Evolutionary conservation across 345 rosid genomes (phyloP).

Genomic region (Pistacia vera): DNA sequence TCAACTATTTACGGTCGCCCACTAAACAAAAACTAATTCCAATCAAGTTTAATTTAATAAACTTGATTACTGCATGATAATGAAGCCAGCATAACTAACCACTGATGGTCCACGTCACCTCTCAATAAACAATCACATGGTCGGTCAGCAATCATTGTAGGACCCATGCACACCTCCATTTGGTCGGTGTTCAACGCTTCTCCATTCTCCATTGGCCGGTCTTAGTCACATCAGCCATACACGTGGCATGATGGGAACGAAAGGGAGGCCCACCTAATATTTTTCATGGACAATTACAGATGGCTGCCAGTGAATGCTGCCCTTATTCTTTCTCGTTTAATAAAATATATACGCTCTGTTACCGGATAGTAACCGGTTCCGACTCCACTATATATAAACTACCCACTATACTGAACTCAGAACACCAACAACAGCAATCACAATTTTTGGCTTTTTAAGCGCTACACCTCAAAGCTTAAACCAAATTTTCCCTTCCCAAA

Average conservation of each 20-base stretch:
- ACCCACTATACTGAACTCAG: not conserved
- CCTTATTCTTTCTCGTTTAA: slow-evolving; percentile 14
- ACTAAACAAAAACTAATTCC: not conserved
- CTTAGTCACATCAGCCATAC: slow-evolving; percentile 31
- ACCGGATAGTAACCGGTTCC: slow-evolving; percentile 22
- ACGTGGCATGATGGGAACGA: slow-evolving; percentile 30
- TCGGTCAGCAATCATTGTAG: slow-evolving; percentile 45
- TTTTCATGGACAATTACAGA: slow-evolving; percentile 24
- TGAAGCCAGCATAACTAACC: slow-evolving; percentile 25
- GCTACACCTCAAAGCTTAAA: slow-evolving; percentile 1
- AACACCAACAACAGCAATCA: not conserved
- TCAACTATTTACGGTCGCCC: not conserved
- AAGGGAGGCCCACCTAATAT: slow-evolving; percentile 35
- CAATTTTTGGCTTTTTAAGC: not conserved
- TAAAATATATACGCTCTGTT: not conserved
- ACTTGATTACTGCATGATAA: slow-evolving; percentile 22
- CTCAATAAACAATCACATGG: slow-evolving; percentile 42
- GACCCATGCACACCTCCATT: slow-evolving; percentile 17
- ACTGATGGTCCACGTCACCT: slow-evolving; percentile 30
- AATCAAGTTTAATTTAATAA: slow-evolving; percentile 13
- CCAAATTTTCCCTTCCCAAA: not conserved
- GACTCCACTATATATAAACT: slow-evolving; percentile 26
- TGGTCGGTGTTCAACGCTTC: slow-evolving; percentile 28
- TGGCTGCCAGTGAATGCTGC: slow-evolving; percentile 16
- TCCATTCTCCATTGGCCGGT: slow-evolving; percentile 23